Evolutionary conservation across 1,284 basidiomycete genomes (phyloP), one percentile per base, ranked within the genome.

Genomic region (Paramarasmius palmivorus): DNA sequence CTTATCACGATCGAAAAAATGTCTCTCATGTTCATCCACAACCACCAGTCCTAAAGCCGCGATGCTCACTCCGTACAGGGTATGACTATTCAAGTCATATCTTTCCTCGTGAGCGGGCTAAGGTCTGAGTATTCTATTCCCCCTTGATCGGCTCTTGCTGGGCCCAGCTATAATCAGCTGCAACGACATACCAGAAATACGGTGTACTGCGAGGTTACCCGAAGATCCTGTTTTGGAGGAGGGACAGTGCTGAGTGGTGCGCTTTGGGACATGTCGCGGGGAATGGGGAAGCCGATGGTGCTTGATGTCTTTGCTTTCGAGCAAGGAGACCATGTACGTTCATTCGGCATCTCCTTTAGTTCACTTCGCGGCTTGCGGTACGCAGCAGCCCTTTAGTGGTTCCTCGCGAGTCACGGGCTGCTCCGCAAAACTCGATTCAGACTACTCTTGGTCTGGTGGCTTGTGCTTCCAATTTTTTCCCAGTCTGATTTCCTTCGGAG

Each of bases 361-460:
- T 68, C 76, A 73, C 75, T 80, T 79, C 66, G 76, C 72, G 71
- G 78, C 74, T 72, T 75, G 63, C 59, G 62, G 53, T 54, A 61
- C 59, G 17, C 59, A 53, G 45, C 49, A 52, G 57, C 55, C 19
- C 17, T 20, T n/a, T n/a, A n/a, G n/a, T 14, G 14, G 32, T 38
- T 49, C 3, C 12, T 32, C 40, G n/a, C 25, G 4, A 29, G 3
- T 8, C 15, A 17, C 23, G 19, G 25, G 50, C 12, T 23, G 26
- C 23, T 29, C 57, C 56, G 62, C 63, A 74, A 65, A 78, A 80
- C 79, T 79, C 74, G 76, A 79, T 74, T 79, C 78, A 78, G 77
- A 79, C 78, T 80, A 78, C 70, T 81, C 76, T 77, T 64, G 68
- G 67, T 61, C 72, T 79, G 73, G 51, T 60, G 57, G 44, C 12